Base-by-base conservation (phyloP, 2,329 filamentous ascomycete species). In the Alternaria consortialis region DNA sequence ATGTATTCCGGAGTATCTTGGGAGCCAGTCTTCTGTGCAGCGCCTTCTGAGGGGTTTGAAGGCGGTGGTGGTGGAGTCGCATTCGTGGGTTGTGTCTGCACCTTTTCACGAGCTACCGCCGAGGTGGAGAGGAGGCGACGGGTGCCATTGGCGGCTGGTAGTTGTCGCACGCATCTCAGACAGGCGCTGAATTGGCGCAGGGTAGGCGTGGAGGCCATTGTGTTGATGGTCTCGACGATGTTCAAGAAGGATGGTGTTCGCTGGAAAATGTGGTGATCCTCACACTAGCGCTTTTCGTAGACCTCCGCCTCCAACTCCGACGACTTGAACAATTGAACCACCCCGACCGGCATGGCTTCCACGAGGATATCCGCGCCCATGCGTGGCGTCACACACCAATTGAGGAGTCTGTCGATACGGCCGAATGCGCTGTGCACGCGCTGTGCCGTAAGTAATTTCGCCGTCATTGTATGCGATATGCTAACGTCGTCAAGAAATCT, bases 121-220 rank as follows among this genome's bases (percentile, higher is more conserved):
- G 85, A 82, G 51, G 81, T 81, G 57, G 83, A 83, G 67, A 87
- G 83, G 68, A 81, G 74, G 46, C 85, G 84, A 60, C 67, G 66
- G 37, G 61, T 56, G 63, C 66, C 70, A 69, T 70, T 73, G 58
- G 63, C 55, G 77, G 75, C 56, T 76, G 65, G 61, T 60, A 61
- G 68, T 29, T 63, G 74, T 27, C 73, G 74, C 62, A 77, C 70
- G 62, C 75, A 77, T 63, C 73, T 61, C 47, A 79, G 64, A 65
- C 77, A 78, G 15, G 74, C 61, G 66, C 60, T 73, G 60, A 79
- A 68, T 20, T 75, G 76, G 52, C 74, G 72, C 60, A 74, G 57
- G 25, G 75, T 72, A 62, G 76, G 74, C 62, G 70, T 74, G 56
- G 76, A 70, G 61, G 76, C 70, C 78, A 79, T 80, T 56, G 65